Percentiles rank a stretch among this genome's conserved stretches.
These are phyloP conservation scores for Rhododendron kiyosumense DNA, from an alignment of 148 eudicot genomes.

Conservation along the genomic window DNA sequence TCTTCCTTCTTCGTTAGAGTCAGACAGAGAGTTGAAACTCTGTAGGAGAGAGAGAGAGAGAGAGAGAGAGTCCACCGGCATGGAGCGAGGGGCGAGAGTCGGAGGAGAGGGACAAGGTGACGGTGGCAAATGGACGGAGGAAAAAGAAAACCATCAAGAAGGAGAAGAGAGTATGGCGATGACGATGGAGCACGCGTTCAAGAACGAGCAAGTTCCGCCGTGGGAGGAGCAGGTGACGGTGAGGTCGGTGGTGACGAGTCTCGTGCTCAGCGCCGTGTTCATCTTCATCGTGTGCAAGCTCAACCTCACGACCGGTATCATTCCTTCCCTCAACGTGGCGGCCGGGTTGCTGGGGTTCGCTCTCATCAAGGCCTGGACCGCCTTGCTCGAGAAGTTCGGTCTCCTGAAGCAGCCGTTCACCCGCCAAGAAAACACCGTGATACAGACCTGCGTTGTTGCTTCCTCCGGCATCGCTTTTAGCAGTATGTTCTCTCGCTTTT, in stretches of 20 bases:
- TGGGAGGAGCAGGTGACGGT: slow-evolving; percentile 33
- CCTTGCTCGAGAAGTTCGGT: slow-evolving; percentile 4
- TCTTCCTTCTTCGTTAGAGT: neutral
- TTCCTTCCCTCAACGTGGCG: slow-evolving; percentile 34
- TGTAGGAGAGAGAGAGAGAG: neutral
- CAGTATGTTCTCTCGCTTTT: slow-evolving; percentile 12
- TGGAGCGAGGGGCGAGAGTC: neutral
- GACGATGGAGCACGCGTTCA: slow-evolving; percentile 21
- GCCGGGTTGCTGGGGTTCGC: slow-evolving; percentile 34
- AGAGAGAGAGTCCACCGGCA: neutral
- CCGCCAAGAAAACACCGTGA: slow-evolving; percentile 35
- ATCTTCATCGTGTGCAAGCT: slow-evolving; percentile 33
- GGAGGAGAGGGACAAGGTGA: neutral
- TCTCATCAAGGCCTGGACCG: slow-evolving; percentile 22
- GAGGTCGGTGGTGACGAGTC: slow-evolving; percentile 23
- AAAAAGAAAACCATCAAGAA: neutral
- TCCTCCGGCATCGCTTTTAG: slow-evolving; percentile 37
- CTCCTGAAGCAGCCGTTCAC: slow-evolving; percentile 35
- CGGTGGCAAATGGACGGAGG: neutral
- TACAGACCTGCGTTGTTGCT: slow-evolving; percentile 37
- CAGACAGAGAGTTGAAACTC: neutral
- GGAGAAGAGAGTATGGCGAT: neutral
- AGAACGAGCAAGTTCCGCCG: slow-evolving; percentile 19
- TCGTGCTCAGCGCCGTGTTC: slow-evolving; percentile 21
- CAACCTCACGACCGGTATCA: slow-evolving; percentile 31